Evolutionary conservation across 2,329 filamentous ascomycete species (phyloP), one percentile per base, ranked within the genome.

Genomic region (Colletotrichum trifolii): DNA sequence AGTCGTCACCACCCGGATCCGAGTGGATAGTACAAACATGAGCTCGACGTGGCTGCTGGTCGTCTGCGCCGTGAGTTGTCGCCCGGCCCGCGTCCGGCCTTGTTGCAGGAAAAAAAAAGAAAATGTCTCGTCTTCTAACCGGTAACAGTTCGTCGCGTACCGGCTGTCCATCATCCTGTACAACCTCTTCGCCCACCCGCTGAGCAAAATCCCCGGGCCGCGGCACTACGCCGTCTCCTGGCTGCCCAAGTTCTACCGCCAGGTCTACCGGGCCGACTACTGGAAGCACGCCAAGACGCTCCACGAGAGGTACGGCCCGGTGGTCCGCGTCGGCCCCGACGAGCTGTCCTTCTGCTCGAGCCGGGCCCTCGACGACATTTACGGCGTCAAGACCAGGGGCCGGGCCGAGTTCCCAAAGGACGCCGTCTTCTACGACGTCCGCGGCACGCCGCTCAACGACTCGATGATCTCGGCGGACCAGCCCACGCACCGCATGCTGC

Each of bases 391-490:
- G 15, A 54, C 50, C 36, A 39, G 33, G 11, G 50, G 50, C 35
- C 39, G 40, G 50, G 35, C 33, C 33, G 50, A 54, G 50, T 54
- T 54, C 2, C 50, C 50, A n/a, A 54, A 54, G 2, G 50, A 54
- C 4, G 50, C 50, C 39, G 50, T 54, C 25, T 54, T 54, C 35
- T 54, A 54, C n/a, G 50, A 54, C 0, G 50, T 54, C 2, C 50
- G 50, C 6, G 35, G 36, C 36, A 54, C 50, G 8, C 50, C 50
- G 0, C 50, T 54, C 0, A 54, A 54, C 0, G 38, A 54, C 36
- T 54, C 50, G 4, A 65, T 73, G 34, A 57, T 72, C 50, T 55
- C 52, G 11, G 61, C 62, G 40, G 47, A 64, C 33, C 56, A 67
- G 6, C 60, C 54, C 1, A 46, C 64, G 25, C 72, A 74, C 47